Percentiles rank a stretch among this genome's conserved stretches.
Conservation (phyloP, 2,329 filamentous ascomycete genomes). For the Diaporthe destruens region DNA sequence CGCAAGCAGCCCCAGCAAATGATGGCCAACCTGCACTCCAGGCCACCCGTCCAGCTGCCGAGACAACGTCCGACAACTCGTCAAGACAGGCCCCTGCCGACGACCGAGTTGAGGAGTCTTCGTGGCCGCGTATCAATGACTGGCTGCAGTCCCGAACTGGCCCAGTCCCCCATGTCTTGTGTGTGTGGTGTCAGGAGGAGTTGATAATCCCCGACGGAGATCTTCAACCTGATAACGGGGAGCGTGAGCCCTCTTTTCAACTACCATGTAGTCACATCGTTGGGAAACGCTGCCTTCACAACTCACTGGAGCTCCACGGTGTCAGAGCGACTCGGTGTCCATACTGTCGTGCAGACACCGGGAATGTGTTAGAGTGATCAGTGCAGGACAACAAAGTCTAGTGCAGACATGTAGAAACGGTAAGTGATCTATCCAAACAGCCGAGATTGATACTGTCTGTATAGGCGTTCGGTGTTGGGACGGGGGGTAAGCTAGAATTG, state of each 20-base stretch:
- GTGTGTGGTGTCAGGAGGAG: neutral
- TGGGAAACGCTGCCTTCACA: neutral
- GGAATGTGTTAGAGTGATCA: neutral
- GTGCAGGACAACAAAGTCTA: neutral
- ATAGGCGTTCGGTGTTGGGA: neutral
- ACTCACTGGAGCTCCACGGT: neutral
- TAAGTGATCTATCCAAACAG: neutral
- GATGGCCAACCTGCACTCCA: neutral
- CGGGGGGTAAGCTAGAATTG: neutral
- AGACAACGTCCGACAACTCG: neutral
- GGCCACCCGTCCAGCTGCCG: too few relatives aligned
- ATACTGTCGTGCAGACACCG: neutral
- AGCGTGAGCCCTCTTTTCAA: neutral
- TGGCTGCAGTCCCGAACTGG: conserved; percentile 12
- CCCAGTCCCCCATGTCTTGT: neutral
- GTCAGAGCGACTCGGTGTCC: neutral
- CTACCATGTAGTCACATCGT: neutral
- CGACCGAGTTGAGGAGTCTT: neutral
- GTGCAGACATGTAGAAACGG: neutral
- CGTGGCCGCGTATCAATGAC: neutral
- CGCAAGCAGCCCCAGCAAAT: neutral
- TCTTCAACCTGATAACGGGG: neutral
- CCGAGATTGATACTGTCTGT: neutral
- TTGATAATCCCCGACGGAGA: neutral
- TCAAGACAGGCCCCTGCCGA: neutral